phyloP scores from a whole-genome alignment of 805 yeast species.

The Teunomyces cretensis region DNA sequence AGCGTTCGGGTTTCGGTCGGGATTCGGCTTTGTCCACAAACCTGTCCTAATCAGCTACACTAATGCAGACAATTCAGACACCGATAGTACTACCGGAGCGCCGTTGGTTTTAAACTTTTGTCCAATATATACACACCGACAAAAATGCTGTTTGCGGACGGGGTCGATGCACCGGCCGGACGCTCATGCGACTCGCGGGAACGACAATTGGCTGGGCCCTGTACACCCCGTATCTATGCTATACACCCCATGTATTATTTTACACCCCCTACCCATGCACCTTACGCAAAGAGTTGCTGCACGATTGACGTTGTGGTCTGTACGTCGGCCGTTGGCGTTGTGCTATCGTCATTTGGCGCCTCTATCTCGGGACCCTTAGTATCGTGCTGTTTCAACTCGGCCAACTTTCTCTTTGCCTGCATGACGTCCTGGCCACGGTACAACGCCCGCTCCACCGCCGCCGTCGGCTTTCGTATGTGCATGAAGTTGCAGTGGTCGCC shows the following conservation, averaged over 20 bases:
- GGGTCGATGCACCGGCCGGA: too few relatives aligned
- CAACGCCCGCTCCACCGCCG: constrained; percentile 41
- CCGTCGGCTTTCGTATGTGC: constrained; percentile 65
- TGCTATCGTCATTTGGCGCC: neutral
- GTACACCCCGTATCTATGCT: too few relatives aligned
- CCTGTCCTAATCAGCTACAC: neutral
- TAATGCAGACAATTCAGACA: neutral
- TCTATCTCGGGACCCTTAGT: neutral
- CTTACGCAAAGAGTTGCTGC: constrained; percentile 16
- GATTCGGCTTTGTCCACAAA: neutral
- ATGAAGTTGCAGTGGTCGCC: constrained; percentile 85
- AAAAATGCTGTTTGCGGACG: too few relatives aligned
- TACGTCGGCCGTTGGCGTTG: neutral
- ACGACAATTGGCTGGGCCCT: too few relatives aligned
- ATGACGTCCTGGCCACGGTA: constrained; percentile 37
- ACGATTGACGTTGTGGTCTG: constrained; percentile 14
- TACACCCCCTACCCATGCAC: neutral
- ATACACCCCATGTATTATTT: too few relatives aligned
- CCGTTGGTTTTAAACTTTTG: too few relatives aligned
- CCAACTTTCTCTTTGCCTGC: constrained; percentile 16
- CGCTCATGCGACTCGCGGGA: too few relatives aligned
- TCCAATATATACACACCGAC: too few relatives aligned
- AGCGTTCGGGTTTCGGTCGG: constrained; percentile 1
- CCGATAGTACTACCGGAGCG: too few relatives aligned
- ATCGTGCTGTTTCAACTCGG: constrained; percentile 5